These are phyloP conservation scores for Suillus bovinus DNA, from an alignment of 768 basidiomycete species.

Conservation along the genomic window DNA sequence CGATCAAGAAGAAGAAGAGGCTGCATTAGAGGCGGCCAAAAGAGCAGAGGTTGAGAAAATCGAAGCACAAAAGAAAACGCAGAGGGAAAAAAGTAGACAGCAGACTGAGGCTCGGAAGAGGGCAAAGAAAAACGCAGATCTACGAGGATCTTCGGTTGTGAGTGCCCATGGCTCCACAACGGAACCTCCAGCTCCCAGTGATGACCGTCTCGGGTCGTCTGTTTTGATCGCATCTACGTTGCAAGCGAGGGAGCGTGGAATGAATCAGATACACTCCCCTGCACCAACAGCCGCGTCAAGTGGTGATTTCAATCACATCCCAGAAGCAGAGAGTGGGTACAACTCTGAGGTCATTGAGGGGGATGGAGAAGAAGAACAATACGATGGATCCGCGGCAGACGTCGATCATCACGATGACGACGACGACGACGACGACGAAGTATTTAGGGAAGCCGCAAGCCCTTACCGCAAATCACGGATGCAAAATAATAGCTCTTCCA, in stretches of 20 bases:
- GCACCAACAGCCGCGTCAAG: conserved; percentile 53
- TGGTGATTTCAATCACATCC: conserved; percentile 39
- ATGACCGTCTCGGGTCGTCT: conserved; percentile 29
- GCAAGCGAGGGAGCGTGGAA: conserved; percentile 27
- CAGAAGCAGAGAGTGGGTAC: conserved; percentile 54
- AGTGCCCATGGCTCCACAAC: conserved; percentile 29
- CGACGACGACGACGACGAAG: conserved; percentile 3
- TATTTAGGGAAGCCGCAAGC: conserved; percentile 4
- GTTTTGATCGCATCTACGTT: conserved; percentile 25
- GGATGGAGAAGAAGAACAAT: conserved; percentile 25
- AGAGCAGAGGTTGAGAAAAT: conserved; percentile 48
- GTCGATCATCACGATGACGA: conserved; percentile 22
- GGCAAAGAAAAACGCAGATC: conserved; percentile 38
- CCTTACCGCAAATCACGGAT: conserved; percentile 10
- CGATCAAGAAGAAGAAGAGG: conserved; percentile 72
- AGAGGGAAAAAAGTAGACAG: conserved; percentile 48
- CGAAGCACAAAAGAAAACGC: conserved; percentile 36
- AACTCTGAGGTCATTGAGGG: conserved; percentile 48
- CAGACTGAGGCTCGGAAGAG: conserved; percentile 55
- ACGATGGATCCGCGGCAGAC: conserved; percentile 25
- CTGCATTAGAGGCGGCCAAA: conserved; percentile 43
- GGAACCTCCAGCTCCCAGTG: conserved; percentile 24
- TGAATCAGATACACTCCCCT: conserved; percentile 46
- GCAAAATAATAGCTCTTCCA: conserved; percentile 19
- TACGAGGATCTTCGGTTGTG: conserved; percentile 23